A percentile compares a stretch with the other conserved stretches of the same genome.
Evolutionary conservation across 108 stramenopile genomes (phyloP).

Genomic region (Schizochytrium sp.): DNA sequence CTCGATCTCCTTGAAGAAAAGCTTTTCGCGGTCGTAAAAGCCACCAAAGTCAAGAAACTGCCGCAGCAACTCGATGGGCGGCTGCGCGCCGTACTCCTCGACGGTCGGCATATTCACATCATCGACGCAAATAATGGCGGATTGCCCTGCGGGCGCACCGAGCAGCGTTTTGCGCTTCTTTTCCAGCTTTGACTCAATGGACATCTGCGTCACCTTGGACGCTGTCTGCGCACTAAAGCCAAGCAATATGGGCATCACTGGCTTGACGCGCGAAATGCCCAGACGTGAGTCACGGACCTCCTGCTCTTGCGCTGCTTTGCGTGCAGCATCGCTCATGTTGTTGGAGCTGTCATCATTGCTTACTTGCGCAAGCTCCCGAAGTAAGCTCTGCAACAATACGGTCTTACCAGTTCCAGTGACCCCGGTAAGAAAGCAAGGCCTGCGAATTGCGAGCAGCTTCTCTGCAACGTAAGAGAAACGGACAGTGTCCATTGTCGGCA

Average conservation of each 20-base stretch:
- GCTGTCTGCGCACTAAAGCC: conserved; percentile 52
- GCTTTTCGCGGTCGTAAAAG: conserved; percentile 46
- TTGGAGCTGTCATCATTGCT: neutral
- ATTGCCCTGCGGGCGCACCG: conserved; percentile 43
- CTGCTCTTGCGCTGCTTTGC: neutral
- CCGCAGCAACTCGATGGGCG: conserved; percentile 51
- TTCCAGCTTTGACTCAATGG: conserved; percentile 51
- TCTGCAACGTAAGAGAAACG: conserved; percentile 50
- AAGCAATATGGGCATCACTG: conserved; percentile 39
- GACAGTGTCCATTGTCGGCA: conserved; percentile 52
- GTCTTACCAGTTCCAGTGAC: conserved; percentile 57
- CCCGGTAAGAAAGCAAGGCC: conserved; percentile 52
- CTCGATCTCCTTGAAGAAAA: conserved; percentile 39
- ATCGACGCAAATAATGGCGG: conserved; percentile 49
- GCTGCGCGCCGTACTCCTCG: conserved; percentile 55
- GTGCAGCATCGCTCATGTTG: neutral
- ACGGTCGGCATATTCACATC: conserved; percentile 54
- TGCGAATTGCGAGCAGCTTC: conserved; percentile 27
- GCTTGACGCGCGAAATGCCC: neutral
- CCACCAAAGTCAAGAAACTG: conserved; percentile 52
- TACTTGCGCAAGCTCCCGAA: neutral
- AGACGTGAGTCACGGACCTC: neutral
- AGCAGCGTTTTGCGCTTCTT: conserved; percentile 51
- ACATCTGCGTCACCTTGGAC: conserved; percentile 49
- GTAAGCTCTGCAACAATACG: neutral